Evolutionary conservation across 495 filamentous ascomycete genomes (phyloP), one percentile per base, ranked within the genome.

Genomic region (Clavariopsis aquatica): DNA sequence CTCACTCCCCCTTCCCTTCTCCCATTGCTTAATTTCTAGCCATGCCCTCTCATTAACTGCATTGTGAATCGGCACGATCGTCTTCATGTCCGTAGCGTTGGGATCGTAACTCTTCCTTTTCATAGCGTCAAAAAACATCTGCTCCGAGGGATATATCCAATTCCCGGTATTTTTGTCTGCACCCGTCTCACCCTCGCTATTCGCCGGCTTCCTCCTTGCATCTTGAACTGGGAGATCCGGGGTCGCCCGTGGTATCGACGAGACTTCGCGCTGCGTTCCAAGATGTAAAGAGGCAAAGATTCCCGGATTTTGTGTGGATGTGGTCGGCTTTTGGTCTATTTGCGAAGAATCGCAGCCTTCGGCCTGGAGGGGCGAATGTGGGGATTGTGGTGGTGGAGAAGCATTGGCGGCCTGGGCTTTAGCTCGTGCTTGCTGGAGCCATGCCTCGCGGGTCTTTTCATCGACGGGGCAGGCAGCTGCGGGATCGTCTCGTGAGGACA

Each of bases 41-140:
- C 78, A 80, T 22, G 78, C 76, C 2, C 73, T 52, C 66, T 80
- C 78, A 57, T 80, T 80, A 12, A 98, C 94, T 54, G 94, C 94
- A 75, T 98, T 98, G 76, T 98, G 94, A 73, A 98, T 97, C 1
- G 94, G 94, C 52, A 98, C 93, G 28, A 98, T 91, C 23, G 89
- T 87, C 57, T 83, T 84, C 84, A 97, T 96, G 71, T 95, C 90
- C 22, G 81, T 78, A 0, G 85, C 84, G 28, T 76, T 65, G 19
- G 85, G 81, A 74, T 77, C 64, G 78, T 85, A 75, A 31, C 80
- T 79, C 69, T 98, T 98, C 71, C 93, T 86, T 81, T 87, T 85
- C 84, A 98, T 89, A 12, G 94, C 93, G 23, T 93, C 87, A 79
- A 96, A 97, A 78, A 98, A 98, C 82, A 94, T 92, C 61, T 87